Evolutionary conservation across 2,329 filamentous ascomycete species (phyloP), one percentile per base, ranked within the genome.

Genomic region (Penicillium sp.): DNA sequence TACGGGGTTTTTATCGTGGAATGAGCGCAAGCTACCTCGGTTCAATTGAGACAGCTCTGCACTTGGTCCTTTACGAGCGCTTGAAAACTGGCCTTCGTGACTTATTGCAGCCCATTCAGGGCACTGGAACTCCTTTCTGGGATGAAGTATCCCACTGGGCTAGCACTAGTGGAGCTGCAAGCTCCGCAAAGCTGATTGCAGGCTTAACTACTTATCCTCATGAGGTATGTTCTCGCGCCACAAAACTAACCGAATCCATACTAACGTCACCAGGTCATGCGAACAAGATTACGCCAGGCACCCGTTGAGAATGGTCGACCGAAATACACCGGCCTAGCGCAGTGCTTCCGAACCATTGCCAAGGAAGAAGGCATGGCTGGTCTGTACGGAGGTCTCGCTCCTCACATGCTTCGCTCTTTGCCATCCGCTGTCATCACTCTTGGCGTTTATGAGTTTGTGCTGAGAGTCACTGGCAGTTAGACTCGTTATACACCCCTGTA

Each of bases 1-100:
- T 96, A 40, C 83, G 86, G 48, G 93, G 93, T 54, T 83, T 97
- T 79, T 40, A 40, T 6, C n/a, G 38, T 8, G 38, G 38, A 40
- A 40, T 40, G 38, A 40, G 38, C 9, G 38, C 38, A 18, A 40
- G 38, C 16, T 40, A 40, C 11, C 38, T 40, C 18, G 38, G 38
- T 16, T 66, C 66, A 0, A 65, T 70, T 16, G 72, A 74, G 58
- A 74, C 69, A 13, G 69, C 68, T 3, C 50, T 74, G 38, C 72
- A 74, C 49, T 45, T 74, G 39, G 69, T 69, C 7, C 59, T 71
- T 31, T 74, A 74, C 48, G 72, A 74, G 57, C 63, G 63, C 18
- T 60, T 74, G 52, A 74, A 74, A 53, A 58, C 54, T 7, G 56
- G 62, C 36, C 58, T 70, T 44, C 53, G 56, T 14, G 48, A 44